Evolutionary conservation across 2,329 filamentous ascomycete species (phyloP).

Genomic region (Aspergillus sp.): DNA sequence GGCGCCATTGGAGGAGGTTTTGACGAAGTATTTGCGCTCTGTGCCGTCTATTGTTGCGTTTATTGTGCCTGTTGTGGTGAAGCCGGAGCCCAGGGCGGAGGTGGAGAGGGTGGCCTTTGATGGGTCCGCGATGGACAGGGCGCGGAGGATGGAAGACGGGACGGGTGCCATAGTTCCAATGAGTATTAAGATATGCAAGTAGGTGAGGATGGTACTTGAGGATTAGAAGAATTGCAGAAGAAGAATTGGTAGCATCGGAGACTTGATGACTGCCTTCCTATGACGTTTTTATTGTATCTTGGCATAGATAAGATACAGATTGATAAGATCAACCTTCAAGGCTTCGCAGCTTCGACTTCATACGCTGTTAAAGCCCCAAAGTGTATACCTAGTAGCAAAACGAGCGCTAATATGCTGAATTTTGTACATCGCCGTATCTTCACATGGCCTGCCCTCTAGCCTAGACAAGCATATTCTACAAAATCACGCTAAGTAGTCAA

Average conservation of each 20-base stretch:
- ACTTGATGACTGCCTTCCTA: background rate
- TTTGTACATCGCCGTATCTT: constrained; percentile 1
- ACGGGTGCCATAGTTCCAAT: constrained; percentile 33
- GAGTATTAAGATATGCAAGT: background rate
- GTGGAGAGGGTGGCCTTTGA: constrained; percentile 41
- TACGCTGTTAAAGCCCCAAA: no score
- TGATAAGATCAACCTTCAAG: background rate
- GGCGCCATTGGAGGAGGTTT: constrained; percentile 40
- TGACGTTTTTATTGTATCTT: background rate
- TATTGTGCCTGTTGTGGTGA: constrained; percentile 50
- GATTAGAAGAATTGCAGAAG: background rate
- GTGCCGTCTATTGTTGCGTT: constrained; percentile 34
- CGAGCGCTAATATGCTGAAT: background rate
- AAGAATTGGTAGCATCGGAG: background rate
- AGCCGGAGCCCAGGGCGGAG: constrained; percentile 48
- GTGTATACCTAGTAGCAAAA: background rate
- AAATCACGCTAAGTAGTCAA: constrained; percentile 27
- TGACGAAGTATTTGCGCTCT: constrained; percentile 46
- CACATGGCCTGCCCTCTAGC: background rate
- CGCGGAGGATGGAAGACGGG: constrained; percentile 41
- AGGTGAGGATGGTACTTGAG: background rate
- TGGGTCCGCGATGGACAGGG: constrained; percentile 42
- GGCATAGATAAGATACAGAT: background rate
- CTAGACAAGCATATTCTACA: background rate
- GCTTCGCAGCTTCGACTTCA: background rate